Conservation (phyloP, 768 basidiomycete genomes). For the Boletus rubroflammeus region DNA sequence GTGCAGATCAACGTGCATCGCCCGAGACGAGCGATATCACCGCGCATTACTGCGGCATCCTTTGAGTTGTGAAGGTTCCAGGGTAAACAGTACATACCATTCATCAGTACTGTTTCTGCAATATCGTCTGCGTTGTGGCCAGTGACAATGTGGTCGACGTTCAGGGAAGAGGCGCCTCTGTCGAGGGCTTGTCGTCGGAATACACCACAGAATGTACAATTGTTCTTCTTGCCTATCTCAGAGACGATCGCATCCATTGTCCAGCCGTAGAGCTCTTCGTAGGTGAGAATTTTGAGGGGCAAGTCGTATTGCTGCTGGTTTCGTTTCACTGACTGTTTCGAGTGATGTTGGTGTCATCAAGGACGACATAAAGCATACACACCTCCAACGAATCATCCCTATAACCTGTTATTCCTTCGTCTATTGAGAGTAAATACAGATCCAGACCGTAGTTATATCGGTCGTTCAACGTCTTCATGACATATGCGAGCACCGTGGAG, state of each 20-base stretch:
- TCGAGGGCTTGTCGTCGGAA: conserved; percentile 96
- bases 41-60: conserved; percentile 80
- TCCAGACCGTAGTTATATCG: conserved; percentile 91
- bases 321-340: conserved; percentile 85
- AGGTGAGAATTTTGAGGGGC: conserved; percentile 93
- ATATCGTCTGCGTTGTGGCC: conserved; percentile 99
- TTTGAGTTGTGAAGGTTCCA: not conserved
- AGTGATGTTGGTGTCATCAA: conserved; percentile 3
- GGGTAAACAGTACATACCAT: conserved; percentile 56
- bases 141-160: conserved; percentile 96
- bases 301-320: conserved; percentile 95
- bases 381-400: conserved; percentile 97
- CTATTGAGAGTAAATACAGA: conserved; percentile 90
- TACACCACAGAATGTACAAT: conserved; percentile 99
- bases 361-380: conserved; percentile 6
- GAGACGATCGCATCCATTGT: conserved; percentile 97
- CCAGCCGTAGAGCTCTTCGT: conserved; percentile 97
- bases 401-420: conserved; percentile 98
- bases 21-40: conserved; percentile 91
- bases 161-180: conserved; percentile 82
- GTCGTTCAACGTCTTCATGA: conserved; percentile 94
- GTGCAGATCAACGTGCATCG: conserved; percentile 95
- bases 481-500: conserved; percentile 95
- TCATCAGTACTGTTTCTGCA: conserved; percentile 98
- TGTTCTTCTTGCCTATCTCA: conserved; percentile 95